Evolutionary conservation across 176 grass and related monocot genomes (phyloP).

Genomic region (Rhynchospora tenuis): DNA sequence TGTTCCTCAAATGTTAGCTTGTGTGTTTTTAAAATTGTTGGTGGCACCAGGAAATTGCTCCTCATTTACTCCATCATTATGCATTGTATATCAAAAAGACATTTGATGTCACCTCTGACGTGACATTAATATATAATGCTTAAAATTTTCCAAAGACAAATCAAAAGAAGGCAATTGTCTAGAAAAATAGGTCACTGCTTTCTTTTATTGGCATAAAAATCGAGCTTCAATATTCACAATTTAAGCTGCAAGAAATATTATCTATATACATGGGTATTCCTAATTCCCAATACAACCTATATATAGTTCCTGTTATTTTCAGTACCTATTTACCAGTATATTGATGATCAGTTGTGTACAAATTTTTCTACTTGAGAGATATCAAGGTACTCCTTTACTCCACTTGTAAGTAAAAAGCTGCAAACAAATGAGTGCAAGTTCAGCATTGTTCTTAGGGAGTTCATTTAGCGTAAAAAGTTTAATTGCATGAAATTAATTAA

Average conservation of each 20-base stretch:
- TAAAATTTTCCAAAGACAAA: background rate
- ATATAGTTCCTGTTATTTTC: background rate
- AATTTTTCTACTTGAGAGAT: constrained; percentile 48
- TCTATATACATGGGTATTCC: background rate
- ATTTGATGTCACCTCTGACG: background rate
- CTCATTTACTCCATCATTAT: background rate
- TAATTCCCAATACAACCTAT: background rate
- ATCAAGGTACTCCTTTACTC: constrained; percentile 46
- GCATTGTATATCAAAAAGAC: background rate
- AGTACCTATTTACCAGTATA: background rate
- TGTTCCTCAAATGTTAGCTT: background rate
- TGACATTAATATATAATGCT: background rate
- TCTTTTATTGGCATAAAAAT: background rate
- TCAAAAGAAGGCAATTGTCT: background rate
- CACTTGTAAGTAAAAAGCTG: constrained; percentile 53
- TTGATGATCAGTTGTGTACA: constrained; percentile 20
- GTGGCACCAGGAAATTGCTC: background rate
- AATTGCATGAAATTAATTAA: background rate
- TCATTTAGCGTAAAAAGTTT: background rate
- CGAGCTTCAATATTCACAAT: background rate
- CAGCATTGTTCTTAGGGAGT: background rate
- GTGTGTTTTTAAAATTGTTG: background rate
- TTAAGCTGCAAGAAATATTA: background rate
- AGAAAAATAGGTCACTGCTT: background rate
- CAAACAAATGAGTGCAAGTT: background rate